Evolutionary conservation across 2,329 filamentous ascomycete genomes (phyloP).

Genomic region (Pseudogymnoascus sp.): DNA sequence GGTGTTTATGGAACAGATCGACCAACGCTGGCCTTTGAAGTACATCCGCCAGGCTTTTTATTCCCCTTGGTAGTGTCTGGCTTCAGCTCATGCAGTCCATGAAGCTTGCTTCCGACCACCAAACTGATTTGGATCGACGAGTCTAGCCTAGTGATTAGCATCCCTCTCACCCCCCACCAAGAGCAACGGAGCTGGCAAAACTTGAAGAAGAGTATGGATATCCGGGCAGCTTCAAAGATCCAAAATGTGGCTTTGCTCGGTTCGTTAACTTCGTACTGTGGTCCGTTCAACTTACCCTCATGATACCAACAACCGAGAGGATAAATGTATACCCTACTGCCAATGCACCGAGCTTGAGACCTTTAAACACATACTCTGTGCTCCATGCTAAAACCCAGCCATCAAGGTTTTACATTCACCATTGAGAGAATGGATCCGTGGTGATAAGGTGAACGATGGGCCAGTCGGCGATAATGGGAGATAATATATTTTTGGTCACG

Average conservation of each 20-base stretch:
- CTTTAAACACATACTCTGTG: background rate
- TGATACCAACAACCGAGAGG: background rate
- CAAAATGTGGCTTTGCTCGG: background rate
- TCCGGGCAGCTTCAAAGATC: background rate
- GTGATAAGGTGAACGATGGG: background rate
- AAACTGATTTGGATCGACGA: constrained; percentile 2
- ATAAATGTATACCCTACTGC: background rate
- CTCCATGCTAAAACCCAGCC: background rate
- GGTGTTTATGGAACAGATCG: background rate
- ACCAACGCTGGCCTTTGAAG: background rate
- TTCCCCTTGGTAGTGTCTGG: background rate
- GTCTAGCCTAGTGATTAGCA: background rate
- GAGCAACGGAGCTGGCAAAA: background rate
- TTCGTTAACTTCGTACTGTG: background rate
- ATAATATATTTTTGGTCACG: background rate
- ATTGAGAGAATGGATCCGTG: background rate
- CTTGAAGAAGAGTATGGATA: background rate
- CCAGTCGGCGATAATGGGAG: background rate
- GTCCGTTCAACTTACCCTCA: background rate
- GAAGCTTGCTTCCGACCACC: background rate
- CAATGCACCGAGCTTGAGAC: background rate
- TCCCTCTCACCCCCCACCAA: background rate
- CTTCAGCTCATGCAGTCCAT: background rate
- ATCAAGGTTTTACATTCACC: background rate
- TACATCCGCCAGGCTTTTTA: background rate